These are phyloP conservation scores for Hypoxylon sp. DNA, from an alignment of 2,329 filamentous ascomycete genomes.

Conservation along the genomic window DNA sequence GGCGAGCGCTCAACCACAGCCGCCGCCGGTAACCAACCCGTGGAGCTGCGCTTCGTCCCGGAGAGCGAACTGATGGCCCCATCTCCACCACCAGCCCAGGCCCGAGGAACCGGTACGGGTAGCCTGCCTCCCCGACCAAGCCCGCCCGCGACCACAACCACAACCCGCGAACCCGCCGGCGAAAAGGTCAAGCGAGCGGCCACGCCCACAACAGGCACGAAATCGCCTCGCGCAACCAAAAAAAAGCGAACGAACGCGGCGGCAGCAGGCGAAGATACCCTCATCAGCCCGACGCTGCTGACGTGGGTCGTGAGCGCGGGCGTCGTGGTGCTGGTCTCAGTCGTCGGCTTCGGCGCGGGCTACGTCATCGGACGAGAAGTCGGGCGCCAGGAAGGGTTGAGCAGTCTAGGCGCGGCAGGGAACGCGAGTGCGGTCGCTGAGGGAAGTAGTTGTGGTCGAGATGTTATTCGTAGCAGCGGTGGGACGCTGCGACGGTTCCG, in stretches of 20 bases:
- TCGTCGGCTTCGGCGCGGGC: slow-evolving; percentile 78
- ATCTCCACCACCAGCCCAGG: slow-evolving; percentile 48
- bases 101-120: slow-evolving; percentile 24
- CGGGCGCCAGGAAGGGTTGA: slow-evolving; percentile 72
- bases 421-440: slow-evolving; percentile 62
- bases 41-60: slow-evolving; percentile 72
- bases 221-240: slow-evolving; percentile 66
- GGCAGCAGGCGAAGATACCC: slow-evolving; percentile 57
- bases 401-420: slow-evolving; percentile 59
- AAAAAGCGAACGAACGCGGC: slow-evolving; percentile 69
- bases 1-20: slow-evolving; percentile 61
- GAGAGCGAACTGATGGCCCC: slow-evolving; percentile 71
- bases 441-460: slow-evolving; percentile 65
- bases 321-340: slow-evolving; percentile 76
- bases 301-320: slow-evolving; percentile 78
- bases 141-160: slow-evolving; percentile 32
- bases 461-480: slow-evolving; percentile 67
- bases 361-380: slow-evolving; percentile 78
- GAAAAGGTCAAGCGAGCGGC: slow-evolving; percentile 68
- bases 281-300: slow-evolving; percentile 72
- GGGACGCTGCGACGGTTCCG: slow-evolving; percentile 68
- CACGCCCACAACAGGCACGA: slow-evolving; percentile 56
- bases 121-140: slow-evolving; percentile 38
- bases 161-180: slow-evolving; percentile 45
- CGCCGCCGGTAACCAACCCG: slow-evolving; percentile 66